Evolutionary conservation across 176 grass and related monocot species (phyloP).

Genomic region (Tuctoria greenei): DNA sequence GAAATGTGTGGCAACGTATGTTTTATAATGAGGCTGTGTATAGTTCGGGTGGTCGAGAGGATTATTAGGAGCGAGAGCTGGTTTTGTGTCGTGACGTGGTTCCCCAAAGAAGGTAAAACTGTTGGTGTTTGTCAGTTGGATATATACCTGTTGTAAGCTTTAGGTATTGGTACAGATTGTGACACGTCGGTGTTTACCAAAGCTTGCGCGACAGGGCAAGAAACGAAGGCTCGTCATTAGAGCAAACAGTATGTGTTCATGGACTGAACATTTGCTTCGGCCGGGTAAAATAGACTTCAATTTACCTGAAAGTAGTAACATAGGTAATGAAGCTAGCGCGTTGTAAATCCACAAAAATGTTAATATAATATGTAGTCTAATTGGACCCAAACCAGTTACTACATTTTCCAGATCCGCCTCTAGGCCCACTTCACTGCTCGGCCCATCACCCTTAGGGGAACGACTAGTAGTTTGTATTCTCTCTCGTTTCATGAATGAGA

Average conservation of each 20-base stretch:
- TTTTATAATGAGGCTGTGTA: background rate
- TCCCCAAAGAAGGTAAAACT: background rate
- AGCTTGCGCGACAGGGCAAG: background rate
- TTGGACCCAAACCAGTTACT: too few species aligned
- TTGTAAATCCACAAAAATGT: too few species aligned
- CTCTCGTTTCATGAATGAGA: too few species aligned
- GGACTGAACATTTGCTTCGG: background rate
- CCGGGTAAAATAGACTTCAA: background rate
- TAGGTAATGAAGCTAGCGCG: too few species aligned
- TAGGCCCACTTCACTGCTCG: background rate
- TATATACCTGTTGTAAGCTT: background rate
- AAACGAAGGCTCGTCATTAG: background rate
- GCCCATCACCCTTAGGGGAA: too few species aligned
- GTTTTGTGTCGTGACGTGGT: background rate
- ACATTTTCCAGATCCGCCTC: background rate
- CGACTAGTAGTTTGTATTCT: too few species aligned
- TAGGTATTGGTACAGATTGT: background rate
- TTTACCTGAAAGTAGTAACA: background rate
- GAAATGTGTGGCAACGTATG: background rate
- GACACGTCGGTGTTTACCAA: background rate
- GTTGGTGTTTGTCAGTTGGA: background rate
- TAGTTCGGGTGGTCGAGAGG: conserved; percentile 1
- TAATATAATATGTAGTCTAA: too few species aligned
- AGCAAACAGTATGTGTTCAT: background rate
- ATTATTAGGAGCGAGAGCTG: background rate